A percentile compares a stretch with the other conserved stretches of the same genome.
Evolutionary conservation across 768 basidiomycete genomes (phyloP).

Genomic region (Naganishia friedmannii): DNA sequence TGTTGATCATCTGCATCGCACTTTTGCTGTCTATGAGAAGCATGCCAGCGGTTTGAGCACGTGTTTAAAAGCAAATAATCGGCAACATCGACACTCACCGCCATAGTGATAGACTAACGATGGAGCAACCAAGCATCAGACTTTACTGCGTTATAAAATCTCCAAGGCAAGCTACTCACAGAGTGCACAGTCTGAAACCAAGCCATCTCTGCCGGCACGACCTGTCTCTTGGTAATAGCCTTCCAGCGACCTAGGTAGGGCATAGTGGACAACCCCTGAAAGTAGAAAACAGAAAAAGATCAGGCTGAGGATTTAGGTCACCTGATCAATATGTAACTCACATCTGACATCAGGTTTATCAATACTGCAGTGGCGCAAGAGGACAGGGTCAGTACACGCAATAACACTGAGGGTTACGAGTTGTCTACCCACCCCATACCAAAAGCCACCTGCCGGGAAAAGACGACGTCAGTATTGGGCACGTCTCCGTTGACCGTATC

Average conservation of each 20-base stretch:
- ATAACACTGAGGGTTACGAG: neutral
- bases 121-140: conserved; percentile 56
- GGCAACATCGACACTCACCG: conserved; percentile 30
- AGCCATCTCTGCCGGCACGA: conserved; percentile 87
- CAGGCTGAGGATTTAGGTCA: neutral
- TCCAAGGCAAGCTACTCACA: neutral
- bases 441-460: conserved; percentile 62
- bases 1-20: conserved; percentile 63
- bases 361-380: conserved; percentile 33
- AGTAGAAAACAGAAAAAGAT: conserved; percentile 14
- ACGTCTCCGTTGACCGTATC: neutral
- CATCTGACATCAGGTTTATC: conserved; percentile 51
- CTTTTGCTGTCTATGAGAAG: conserved; percentile 57
- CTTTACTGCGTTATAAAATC: too few relatives aligned
- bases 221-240: conserved; percentile 96
- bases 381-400: conserved; percentile 2
- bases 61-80: neutral
- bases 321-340: conserved; percentile 21
- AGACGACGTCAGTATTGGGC: conserved; percentile 14
- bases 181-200: conserved; percentile 76
- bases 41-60: conserved; percentile 13
- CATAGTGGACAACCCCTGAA: conserved; percentile 71
- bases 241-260: conserved; percentile 76
- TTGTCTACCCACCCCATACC: conserved; percentile 71
- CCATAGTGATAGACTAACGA: conserved; percentile 63